phyloP scores from a whole-genome alignment of 73 alveolate species.

The Paramecium primaurelia region DNA sequence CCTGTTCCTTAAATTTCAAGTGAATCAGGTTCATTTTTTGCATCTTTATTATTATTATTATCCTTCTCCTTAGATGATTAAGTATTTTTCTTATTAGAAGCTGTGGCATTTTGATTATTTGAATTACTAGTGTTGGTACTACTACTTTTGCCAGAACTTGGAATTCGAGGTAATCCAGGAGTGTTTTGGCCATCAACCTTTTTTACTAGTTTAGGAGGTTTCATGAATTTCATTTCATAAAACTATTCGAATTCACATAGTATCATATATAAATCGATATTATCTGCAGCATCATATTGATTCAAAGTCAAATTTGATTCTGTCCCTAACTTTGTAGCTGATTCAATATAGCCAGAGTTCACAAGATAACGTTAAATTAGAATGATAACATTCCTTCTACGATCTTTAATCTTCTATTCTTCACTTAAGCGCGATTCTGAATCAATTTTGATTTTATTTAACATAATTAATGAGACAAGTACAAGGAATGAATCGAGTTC shows the following conservation, averaged over 20 bases:
- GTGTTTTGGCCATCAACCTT: conserved; percentile 69
- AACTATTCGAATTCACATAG: conserved; percentile 95
- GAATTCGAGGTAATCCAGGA: conserved; percentile 67
- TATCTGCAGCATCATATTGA: conserved; percentile 93
- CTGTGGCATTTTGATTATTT: conserved; percentile 53
- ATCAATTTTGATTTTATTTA: conserved; percentile 68
- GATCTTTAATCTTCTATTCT: conserved; percentile 84
- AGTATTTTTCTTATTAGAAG: conserved; percentile 71
- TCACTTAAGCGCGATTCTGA: conserved; percentile 90
- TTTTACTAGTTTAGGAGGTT: conserved; percentile 87
- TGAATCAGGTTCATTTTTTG: background rate
- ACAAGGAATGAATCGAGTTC: background rate
- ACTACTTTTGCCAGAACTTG: conserved; percentile 12
- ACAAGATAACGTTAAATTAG: conserved; percentile 79
- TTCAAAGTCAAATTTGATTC: conserved; percentile 90
- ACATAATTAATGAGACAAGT: background rate
- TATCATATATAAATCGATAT: conserved; percentile 91
- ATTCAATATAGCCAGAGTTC: conserved; percentile 83
- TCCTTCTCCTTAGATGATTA: conserved; percentile 61
- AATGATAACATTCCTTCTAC: conserved; percentile 83
- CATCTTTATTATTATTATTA: conserved; percentile 54
- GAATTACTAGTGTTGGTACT: background rate
- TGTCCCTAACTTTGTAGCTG: conserved; percentile 79
- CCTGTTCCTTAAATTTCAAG: conserved; percentile 48
- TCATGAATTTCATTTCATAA: conserved; percentile 84